Evolutionary conservation across 2,329 filamentous ascomycete genomes (phyloP).

Genomic region (Hypocrella siamensis): DNA sequence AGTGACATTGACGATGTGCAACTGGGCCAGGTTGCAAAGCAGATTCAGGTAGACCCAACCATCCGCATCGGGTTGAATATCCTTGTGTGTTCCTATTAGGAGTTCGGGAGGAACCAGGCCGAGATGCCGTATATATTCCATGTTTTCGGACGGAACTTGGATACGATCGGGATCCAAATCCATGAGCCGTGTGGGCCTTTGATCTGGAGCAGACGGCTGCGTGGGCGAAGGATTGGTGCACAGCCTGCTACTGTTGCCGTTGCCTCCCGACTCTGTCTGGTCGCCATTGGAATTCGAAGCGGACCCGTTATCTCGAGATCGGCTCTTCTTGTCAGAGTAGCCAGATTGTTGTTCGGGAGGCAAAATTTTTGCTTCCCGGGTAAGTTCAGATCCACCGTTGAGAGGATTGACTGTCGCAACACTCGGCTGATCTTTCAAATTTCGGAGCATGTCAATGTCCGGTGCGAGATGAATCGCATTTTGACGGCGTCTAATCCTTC

Average conservation of each 20-base stretch:
- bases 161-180: constrained; percentile 68
- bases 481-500: constrained; percentile 9
- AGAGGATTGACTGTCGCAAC: background rate
- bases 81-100: constrained; percentile 19
- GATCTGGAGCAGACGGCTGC: constrained; percentile 36
- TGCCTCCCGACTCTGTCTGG: constrained; percentile 25
- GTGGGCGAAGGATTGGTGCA: constrained; percentile 24
- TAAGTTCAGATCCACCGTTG: constrained; percentile 13
- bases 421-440: constrained; percentile 18
- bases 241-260: constrained; percentile 10
- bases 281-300: constrained; percentile 32
- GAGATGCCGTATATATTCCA: constrained; percentile 64
- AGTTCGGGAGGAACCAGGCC: constrained; percentile 48
- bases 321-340: constrained; percentile 20
- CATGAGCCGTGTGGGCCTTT: constrained; percentile 59
- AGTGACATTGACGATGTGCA: constrained; percentile 75
- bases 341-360: constrained; percentile 13
- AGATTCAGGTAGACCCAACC: constrained; percentile 77
- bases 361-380: constrained; percentile 34
- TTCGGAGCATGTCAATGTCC: constrained; percentile 5
- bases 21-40: constrained; percentile 64
- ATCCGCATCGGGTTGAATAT: constrained; percentile 46
- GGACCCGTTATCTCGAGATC: constrained; percentile 27
- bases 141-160: constrained; percentile 61
- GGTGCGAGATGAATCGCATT: constrained; percentile 6